These are phyloP conservation scores for Phytophthora boehmeriae DNA, from an alignment of 352 stramenopile species.

Conservation along the genomic window DNA sequence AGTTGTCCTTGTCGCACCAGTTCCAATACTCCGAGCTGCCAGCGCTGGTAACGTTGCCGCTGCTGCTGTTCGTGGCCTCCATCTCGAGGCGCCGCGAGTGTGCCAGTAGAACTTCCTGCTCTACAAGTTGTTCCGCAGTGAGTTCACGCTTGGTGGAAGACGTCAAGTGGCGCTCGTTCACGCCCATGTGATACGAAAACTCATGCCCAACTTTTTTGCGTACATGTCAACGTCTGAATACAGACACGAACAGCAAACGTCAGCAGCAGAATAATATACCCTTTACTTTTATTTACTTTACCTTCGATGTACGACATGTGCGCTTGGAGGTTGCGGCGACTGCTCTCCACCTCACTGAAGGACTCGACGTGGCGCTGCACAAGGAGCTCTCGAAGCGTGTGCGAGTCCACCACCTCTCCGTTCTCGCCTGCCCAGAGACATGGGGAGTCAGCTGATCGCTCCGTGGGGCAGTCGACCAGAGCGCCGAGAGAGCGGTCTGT, in stretches of 20 bases:
- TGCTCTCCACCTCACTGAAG: conserved; percentile 27
- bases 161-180: conserved; percentile 67
- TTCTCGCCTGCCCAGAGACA: conserved; percentile 69
- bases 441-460: conserved; percentile 23
- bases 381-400: conserved; percentile 52
- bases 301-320: conserved; percentile 87
- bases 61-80: conserved; percentile 21
- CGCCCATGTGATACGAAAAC: conserved; percentile 77
- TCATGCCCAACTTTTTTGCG: conserved; percentile 55
- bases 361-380: conserved; percentile 38
- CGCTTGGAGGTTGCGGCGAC: conserved; percentile 52
- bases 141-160: conserved; percentile 38
- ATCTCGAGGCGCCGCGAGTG: conserved; percentile 32
- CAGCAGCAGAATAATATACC: no score
- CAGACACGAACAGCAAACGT: conserved; percentile 1
- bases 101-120: conserved; percentile 53
- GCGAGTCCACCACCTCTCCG: conserved; percentile 43
- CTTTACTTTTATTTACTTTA: conserved; percentile 22
- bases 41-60: conserved; percentile 25
- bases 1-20: conserved; percentile 75
- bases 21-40: conserved; percentile 50
- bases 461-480: conserved; percentile 49
- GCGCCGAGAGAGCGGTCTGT: conserved; percentile 50
- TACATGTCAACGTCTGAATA: conserved; percentile 66
- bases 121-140: conserved; percentile 59